Evolutionary conservation across 2,329 filamentous ascomycete genomes (phyloP).

Genomic region (Xenoacremonium recifei): DNA sequence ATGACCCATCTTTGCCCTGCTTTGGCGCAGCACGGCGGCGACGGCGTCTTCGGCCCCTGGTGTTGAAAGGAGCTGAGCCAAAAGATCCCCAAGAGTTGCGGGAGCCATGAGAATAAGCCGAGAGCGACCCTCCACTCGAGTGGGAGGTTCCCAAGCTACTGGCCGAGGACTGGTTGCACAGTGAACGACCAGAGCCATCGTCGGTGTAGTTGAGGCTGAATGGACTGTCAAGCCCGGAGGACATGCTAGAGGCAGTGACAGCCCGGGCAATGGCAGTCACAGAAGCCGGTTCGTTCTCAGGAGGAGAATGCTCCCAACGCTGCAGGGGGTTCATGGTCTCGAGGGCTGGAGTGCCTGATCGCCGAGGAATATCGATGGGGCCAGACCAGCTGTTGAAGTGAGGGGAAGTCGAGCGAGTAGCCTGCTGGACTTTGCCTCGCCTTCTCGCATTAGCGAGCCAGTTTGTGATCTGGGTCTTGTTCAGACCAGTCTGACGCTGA

Average conservation of each 20-base stretch:
- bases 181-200: slow-evolving; percentile 57
- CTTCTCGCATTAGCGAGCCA: slow-evolving; percentile 90
- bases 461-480: slow-evolving; percentile 80
- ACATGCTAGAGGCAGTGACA: slow-evolving; percentile 51
- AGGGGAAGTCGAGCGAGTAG: slow-evolving; percentile 67
- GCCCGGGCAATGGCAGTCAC: slow-evolving; percentile 58
- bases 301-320: slow-evolving; percentile 58
- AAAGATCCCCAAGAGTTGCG: slow-evolving; percentile 56
- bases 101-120: slow-evolving; percentile 58
- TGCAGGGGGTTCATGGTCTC: slow-evolving; percentile 57
- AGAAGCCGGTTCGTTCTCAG: slow-evolving; percentile 59
- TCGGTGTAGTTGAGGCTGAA: slow-evolving; percentile 58
- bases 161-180: slow-evolving; percentile 58
- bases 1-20: slow-evolving; percentile 32
- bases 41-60: slow-evolving; percentile 45
- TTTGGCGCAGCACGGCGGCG: slow-evolving; percentile 42
- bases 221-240: slow-evolving; percentile 57
- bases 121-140: slow-evolving; percentile 58
- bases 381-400: slow-evolving; percentile 58
- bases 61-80: slow-evolving; percentile 40
- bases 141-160: slow-evolving; percentile 62
- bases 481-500: slow-evolving; percentile 76
- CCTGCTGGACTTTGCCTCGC: slow-evolving; percentile 72
- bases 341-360: slow-evolving; percentile 53
- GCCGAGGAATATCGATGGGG: slow-evolving; percentile 72